Base-by-base conservation (phyloP, 805 yeast genomes). In the Ogataea siamensis region DNA sequence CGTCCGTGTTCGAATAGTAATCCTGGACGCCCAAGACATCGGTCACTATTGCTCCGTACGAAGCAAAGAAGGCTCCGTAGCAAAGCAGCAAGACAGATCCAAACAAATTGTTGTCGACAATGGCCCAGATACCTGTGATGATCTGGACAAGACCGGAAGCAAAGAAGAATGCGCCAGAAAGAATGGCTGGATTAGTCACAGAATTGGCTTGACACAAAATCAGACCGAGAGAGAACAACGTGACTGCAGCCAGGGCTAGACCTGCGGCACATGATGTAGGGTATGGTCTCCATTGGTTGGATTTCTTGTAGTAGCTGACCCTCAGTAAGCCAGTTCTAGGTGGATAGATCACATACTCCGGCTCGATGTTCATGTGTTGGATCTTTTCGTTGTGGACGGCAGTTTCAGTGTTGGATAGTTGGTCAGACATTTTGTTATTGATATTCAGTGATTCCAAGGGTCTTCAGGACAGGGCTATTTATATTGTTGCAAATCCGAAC, bases 251-350 rank as follows among this genome's bases (percentile, higher is more conserved):
- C 2, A 71, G 63, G 9, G 63, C 59, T 28, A 74, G 58, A 13
- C 80, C 80, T 17, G 74, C 60, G 2, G 78, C 70, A 17, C 75
- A 68, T 3, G 79, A 71, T 36, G 71, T 67, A 31, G 71, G 74
- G 44, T 63, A 68, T 41, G 64, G 70, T 51, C 78, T 71, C 34
- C 60, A 54, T 12, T 47, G 41, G 22, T 46, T 41, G 5, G 80
- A 70, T 40, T 66, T 59, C 14, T 68, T 62, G 43, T 76, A 71
- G 41, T 63, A 57, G 39, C 66, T 70, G 11, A 71, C 70, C 52
- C 68, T 66, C 46, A 74, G 55, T 19, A 46, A 42, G 37, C 64
- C 64, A 11, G 64, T 60, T 47, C 72, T 54, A 32, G 73, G 73
- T 35, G 67, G 70, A 30, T 64, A 54, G 5, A 66, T 54, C 34